Percentiles rank a stretch among this genome's conserved stretches.
phyloP scores from a whole-genome alignment of 2,329 filamentous ascomycete species.

The Monilinia fructicola region DNA sequence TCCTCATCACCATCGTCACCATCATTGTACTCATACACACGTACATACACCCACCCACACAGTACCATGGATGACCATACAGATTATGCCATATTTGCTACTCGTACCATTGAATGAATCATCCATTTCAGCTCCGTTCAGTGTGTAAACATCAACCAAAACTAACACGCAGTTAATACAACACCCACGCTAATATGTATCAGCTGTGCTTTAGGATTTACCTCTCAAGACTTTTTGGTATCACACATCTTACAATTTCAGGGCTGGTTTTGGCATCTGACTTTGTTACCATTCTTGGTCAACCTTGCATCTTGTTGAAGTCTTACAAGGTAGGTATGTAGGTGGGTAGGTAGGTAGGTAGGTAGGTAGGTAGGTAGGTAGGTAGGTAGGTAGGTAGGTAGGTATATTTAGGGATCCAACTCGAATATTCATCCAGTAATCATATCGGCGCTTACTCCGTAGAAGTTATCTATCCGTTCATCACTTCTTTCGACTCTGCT shows the following conservation, averaged over 20 bases:
- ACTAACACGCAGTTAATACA: not conserved
- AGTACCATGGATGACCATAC: no score
- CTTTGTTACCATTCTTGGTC: not conserved
- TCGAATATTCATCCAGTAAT: not conserved
- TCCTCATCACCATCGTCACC: no score
- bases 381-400: not conserved
- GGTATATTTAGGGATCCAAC: not conserved
- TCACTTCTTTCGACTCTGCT: no score
- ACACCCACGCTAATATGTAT: not conserved
- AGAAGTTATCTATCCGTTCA: not conserved
- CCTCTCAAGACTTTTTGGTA: conserved; percentile 1
- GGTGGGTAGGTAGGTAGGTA: not conserved
- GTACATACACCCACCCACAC: no score
- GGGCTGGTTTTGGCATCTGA: conserved; percentile 11
- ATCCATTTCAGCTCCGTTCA: not conserved
- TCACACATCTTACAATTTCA: not conserved
- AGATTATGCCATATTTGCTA: no score
- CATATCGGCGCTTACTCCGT: conserved; percentile 12
- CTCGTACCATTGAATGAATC: no score
- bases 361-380: not conserved
- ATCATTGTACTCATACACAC: no score
- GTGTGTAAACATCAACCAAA: not conserved
- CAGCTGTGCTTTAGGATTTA: not conserved
- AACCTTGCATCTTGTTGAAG: not conserved
- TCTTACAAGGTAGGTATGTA: not conserved